These are phyloP conservation scores for Chlorella sorokiniana DNA, from an alignment of 139 green algal genomes.

Conservation along the genomic window DNA sequence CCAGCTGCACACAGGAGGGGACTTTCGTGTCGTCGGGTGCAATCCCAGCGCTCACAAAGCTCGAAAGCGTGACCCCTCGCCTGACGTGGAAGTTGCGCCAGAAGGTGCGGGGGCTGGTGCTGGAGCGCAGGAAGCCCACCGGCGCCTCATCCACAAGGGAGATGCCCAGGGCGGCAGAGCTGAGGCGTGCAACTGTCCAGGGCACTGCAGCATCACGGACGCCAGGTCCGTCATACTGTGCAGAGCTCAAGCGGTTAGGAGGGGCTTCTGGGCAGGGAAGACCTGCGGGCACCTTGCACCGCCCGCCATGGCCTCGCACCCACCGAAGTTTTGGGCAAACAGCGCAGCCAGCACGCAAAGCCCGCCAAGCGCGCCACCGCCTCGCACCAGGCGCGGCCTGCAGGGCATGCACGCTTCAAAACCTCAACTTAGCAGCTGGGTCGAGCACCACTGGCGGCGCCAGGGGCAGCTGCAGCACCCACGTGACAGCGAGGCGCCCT, in stretches of 20 bases:
- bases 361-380: not conserved
- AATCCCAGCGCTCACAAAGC: not conserved
- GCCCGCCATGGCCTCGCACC: not conserved
- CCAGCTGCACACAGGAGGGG: not conserved
- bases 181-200: conserved; percentile 18
- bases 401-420: not conserved
- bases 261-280: too few species aligned
- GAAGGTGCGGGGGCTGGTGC: conserved; percentile 14
- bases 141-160: conserved; percentile 13
- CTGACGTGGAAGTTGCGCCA: conserved; percentile 32
- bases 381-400: not conserved
- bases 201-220: conserved; percentile 19
- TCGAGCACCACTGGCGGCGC: not conserved
- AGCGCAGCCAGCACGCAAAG: conserved; percentile 18
- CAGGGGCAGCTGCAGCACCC: not conserved
- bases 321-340: conserved; percentile 21
- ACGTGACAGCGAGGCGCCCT: not conserved
- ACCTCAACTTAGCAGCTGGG: not conserved
- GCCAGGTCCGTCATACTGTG: too few species aligned
- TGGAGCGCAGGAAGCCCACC: conserved; percentile 4
- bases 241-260: too few species aligned
- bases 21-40: not conserved
- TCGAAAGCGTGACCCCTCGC: not conserved
- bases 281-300: not conserved
- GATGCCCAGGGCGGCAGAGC: not conserved